Conservation (phyloP, 257 asterid species). For the Ballota nigra region DNA sequence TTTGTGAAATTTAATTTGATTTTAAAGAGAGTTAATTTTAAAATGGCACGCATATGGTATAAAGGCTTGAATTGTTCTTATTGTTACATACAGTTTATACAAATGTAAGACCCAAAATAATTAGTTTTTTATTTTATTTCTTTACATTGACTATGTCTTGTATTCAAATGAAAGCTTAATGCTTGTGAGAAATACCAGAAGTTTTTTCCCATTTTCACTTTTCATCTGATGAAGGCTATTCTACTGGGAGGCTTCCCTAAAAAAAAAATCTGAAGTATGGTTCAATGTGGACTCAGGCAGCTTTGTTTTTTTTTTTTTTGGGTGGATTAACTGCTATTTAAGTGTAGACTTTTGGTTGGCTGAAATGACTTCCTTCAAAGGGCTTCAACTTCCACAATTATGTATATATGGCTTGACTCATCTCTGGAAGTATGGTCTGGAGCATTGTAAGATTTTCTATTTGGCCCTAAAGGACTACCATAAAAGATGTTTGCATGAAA, state of each 20-base stretch:
- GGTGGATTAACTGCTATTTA: conserved; percentile 62
- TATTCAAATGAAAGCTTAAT: no score
- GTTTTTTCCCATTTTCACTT: no score
- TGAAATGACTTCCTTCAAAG: conserved; percentile 46
- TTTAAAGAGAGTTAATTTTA: no score
- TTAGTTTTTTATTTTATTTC: no score
- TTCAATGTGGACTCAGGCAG: conserved; percentile 52
- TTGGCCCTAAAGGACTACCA: conserved; percentile 12
- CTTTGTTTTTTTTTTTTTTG: conserved; percentile 87
- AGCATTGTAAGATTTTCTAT: conserved; percentile 52
- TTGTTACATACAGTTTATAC: no score
- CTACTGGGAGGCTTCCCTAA: conserved; percentile 15
- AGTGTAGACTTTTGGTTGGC: conserved; percentile 65
- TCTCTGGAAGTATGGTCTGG: conserved; percentile 66
- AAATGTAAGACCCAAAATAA: no score
- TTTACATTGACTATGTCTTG: no score
- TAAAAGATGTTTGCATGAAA: not conserved
- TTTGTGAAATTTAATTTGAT: no score
- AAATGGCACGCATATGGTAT: no score
- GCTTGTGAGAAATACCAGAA: no score
- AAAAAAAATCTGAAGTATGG: conserved; percentile 15
- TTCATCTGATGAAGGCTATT: not conserved
- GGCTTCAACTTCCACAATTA: conserved; percentile 39
- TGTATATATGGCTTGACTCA: conserved; percentile 48
- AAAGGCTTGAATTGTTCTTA: no score